phyloP scores from a whole-genome alignment of 192 early-diverging fungal genomes.

The Umbelopsis isabellina region DNA sequence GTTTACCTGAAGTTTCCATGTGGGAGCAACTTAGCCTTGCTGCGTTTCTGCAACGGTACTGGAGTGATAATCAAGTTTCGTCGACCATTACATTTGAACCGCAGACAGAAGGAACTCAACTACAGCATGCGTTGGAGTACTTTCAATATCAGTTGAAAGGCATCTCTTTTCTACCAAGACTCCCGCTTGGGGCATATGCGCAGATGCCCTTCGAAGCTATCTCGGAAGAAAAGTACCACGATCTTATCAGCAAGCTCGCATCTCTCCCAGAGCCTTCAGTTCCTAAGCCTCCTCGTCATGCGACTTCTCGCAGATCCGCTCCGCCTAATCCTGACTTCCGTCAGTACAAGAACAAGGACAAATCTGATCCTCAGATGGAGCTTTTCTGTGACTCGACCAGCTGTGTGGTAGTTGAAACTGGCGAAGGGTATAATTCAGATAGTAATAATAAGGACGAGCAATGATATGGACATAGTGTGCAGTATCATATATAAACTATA shows the following conservation, averaged over 20 bases:
- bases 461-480: not conserved
- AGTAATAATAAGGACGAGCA: not conserved
- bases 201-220: slow-evolving; percentile 58
- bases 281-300: slow-evolving; percentile 6
- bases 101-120: slow-evolving; percentile 26
- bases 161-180: slow-evolving; percentile 47
- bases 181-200: slow-evolving; percentile 39
- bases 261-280: slow-evolving; percentile 14
- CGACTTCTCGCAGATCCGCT: not conserved
- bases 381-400: slow-evolving; percentile 22
- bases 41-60: slow-evolving; percentile 47
- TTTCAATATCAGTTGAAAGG: slow-evolving; percentile 57
- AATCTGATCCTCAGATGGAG: slow-evolving; percentile 27
- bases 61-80: slow-evolving; percentile 55
- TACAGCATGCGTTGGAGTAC: slow-evolving; percentile 45
- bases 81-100: slow-evolving; percentile 55
- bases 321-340: slow-evolving; percentile 8
- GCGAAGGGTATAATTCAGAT: not conserved
- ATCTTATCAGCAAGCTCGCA: slow-evolving; percentile 27
- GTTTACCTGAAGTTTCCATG: slow-evolving; percentile 43
- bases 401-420: slow-evolving; percentile 21
- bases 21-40: slow-evolving; percentile 55
- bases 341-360: slow-evolving; percentile 5
- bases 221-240: slow-evolving; percentile 33
- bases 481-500: too few relatives aligned